Conservation (phyloP, 345 rosid species). For the Aquilaria malaccensis region DNA sequence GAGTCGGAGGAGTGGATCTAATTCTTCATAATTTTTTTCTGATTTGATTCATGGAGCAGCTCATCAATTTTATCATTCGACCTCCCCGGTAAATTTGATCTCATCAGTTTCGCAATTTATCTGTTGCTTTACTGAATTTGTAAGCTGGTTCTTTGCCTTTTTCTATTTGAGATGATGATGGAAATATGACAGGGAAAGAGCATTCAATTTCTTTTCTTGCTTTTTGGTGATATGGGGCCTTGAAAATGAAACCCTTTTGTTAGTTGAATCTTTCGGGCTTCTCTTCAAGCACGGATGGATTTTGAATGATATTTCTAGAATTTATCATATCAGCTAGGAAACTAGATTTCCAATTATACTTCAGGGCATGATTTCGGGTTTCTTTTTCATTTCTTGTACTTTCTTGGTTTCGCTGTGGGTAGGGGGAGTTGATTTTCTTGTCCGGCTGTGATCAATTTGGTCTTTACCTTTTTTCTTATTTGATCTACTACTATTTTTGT, state of each 20-base stretch:
- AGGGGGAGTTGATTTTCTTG: no score
- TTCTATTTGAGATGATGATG: constrained; percentile 14
- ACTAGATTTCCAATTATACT: not conserved
- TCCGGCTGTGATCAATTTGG: not conserved
- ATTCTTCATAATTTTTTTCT: no score
- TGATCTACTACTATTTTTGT: not conserved
- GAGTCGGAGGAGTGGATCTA: no score
- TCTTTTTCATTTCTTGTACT: not conserved
- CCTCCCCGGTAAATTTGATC: constrained; percentile 69
- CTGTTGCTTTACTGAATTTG: constrained; percentile 7
- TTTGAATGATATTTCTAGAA: not conserved
- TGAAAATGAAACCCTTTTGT: constrained; percentile 4
- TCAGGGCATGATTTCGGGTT: not conserved
- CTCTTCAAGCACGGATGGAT: not conserved
- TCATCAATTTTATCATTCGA: constrained; percentile 88
- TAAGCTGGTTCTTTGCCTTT: not conserved
- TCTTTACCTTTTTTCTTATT: not conserved
- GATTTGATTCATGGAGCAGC: constrained; percentile 68
- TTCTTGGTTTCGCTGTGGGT: not conserved
- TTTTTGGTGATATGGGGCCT: not conserved
- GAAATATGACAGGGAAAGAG: not conserved
- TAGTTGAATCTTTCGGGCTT: constrained; percentile 4
- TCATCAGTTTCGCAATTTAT: not conserved
- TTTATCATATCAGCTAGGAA: not conserved
- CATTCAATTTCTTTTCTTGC: constrained; percentile 5